Evolutionary conservation across 78 protist genomes (phyloP).

Genomic region (Dictyostelium brefeldianum): DNA sequence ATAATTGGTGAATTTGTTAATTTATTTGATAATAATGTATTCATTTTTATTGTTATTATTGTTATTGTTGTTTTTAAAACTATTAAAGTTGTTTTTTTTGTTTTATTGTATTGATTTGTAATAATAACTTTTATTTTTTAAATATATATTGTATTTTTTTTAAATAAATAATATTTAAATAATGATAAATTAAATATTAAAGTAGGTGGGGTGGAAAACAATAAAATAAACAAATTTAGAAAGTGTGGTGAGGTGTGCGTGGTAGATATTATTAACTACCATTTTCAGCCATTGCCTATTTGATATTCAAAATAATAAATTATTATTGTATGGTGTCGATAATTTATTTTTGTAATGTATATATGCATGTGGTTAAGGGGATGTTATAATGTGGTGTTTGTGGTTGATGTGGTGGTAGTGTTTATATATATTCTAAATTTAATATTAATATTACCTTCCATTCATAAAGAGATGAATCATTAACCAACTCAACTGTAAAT

Average conservation of each 20-base stretch:
- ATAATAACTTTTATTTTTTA: too few species aligned
- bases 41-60: conserved; percentile 7
- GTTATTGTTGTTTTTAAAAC: neutral
- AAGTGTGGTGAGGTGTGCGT: too few species aligned
- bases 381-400: neutral
- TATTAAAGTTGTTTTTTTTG: neutral
- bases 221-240: too few species aligned
- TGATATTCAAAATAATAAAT: neutral
- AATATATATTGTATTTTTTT: neutral
- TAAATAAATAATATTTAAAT: neutral
- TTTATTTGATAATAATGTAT: neutral
- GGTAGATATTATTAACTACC: neutral
- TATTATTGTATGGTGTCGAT: neutral
- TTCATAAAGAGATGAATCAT: conserved; percentile 59
- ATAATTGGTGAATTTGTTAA: conserved; percentile 35
- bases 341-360: neutral
- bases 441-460: conserved; percentile 43
- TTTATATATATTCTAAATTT: neutral
- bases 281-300: conserved; percentile 13
- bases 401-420: neutral
- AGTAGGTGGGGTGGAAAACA: too few species aligned
- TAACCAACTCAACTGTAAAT: conserved; percentile 61
- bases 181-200: neutral
- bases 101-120: neutral
- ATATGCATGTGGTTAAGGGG: too few species aligned